Evolutionary conservation across 2,329 filamentous ascomycete genomes (phyloP).

Genomic region (Aspergillus terreus): DNA sequence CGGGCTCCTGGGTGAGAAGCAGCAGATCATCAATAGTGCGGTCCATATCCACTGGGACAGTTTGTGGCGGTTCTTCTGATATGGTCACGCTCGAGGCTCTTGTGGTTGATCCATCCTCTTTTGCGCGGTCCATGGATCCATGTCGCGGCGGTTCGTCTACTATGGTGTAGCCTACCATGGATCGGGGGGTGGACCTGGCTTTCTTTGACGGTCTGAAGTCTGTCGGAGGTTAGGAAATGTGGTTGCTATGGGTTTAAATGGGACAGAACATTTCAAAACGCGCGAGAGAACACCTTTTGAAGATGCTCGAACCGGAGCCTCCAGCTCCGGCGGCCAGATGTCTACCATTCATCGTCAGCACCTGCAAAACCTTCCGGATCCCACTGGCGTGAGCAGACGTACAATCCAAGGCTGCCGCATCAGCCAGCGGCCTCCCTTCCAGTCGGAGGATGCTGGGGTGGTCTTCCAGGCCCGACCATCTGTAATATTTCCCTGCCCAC

Average conservation of each 20-base stretch:
- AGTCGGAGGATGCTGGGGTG: constrained; percentile 1
- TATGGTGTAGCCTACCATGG: not conserved
- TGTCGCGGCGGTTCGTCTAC: constrained; percentile 4
- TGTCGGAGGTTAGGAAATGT: constrained; percentile 4
- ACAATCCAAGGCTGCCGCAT: constrained; percentile 12
- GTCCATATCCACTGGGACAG: not conserved
- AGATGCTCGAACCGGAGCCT: constrained; percentile 1
- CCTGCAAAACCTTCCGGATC: constrained; percentile 1
- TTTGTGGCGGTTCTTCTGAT: not conserved
- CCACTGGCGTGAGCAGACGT: constrained; percentile 6
- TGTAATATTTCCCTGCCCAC: constrained; percentile 9
- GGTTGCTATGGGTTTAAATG: not conserved
- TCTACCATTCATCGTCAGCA: constrained; percentile 11
- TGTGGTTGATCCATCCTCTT: not conserved
- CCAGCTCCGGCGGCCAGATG: constrained; percentile 12
- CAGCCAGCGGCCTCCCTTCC: constrained; percentile 9
- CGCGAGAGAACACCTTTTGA: constrained; percentile 4
- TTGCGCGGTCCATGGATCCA: not conserved
- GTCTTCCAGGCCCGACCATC: not conserved
- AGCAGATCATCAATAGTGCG: constrained; percentile 12
- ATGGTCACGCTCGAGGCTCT: not conserved
- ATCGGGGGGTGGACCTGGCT: not conserved
- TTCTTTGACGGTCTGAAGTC: constrained; percentile 6
- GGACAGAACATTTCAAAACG: constrained; percentile 6
- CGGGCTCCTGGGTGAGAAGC: constrained; percentile 7